Evolutionary conservation across 1,284 basidiomycete genomes (phyloP).

Genomic region (Ganoderma meredithae): DNA sequence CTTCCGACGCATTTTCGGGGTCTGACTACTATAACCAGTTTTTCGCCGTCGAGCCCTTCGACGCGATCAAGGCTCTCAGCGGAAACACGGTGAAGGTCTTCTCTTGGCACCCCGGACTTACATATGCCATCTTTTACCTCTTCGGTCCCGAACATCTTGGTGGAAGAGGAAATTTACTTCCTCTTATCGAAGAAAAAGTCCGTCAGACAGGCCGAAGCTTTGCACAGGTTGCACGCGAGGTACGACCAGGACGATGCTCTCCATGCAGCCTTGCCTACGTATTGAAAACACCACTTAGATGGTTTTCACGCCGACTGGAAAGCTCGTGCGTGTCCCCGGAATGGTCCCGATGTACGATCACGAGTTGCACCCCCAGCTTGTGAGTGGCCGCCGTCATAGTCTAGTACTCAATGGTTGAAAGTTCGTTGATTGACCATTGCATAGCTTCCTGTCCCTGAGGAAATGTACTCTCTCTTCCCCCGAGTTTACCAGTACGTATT

Average conservation of each 20-base stretch:
- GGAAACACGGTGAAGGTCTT: conserved; percentile 27
- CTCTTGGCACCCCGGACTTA: conserved; percentile 28
- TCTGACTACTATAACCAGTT: conserved; percentile 17
- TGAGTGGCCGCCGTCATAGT: conserved; percentile 12
- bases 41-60: conserved; percentile 21
- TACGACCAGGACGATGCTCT: background rate
- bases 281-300: conserved; percentile 13
- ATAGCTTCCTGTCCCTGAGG: conserved; percentile 2
- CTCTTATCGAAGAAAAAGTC: conserved; percentile 27
- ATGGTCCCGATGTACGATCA: conserved; percentile 37
- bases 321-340: conserved; percentile 30
- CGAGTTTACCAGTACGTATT: conserved; percentile 1
- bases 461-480: conserved; percentile 14
- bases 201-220: conserved; percentile 17
- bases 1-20: too few species aligned
- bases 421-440: background rate
- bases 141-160: conserved; percentile 31
- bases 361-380: conserved; percentile 35
- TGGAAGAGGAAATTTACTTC: conserved; percentile 25
- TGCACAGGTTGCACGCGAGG: conserved; percentile 28
- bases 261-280: background rate
- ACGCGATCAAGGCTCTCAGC: conserved; percentile 19
- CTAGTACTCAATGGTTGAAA: background rate
- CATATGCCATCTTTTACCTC: conserved; percentile 22
- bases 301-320: conserved; percentile 18